Evolutionary conservation across 2,329 filamentous ascomycete genomes (phyloP).

Genomic region (Diaporthe amygdali): DNA sequence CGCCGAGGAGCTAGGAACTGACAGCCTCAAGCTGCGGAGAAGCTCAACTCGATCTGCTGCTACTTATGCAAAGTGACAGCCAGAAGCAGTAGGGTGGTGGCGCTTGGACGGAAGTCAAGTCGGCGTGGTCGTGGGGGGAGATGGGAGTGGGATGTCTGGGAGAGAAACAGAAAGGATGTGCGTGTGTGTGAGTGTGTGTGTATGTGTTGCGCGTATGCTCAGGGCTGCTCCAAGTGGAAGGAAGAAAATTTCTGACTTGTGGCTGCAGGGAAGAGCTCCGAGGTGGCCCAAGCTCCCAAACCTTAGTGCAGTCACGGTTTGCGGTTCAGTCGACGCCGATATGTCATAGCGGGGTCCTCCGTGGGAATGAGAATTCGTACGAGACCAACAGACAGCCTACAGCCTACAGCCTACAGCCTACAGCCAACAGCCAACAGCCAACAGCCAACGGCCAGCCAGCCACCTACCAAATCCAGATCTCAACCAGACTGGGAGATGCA

Average conservation of each 20-base stretch:
- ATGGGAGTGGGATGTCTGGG: neutral
- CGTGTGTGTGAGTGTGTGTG: neutral
- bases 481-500: neutral
- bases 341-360: constrained; percentile 12
- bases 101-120: neutral
- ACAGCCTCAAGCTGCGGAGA: constrained; percentile 2
- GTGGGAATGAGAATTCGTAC: too few relatives aligned
- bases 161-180: neutral
- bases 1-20: constrained; percentile 4
- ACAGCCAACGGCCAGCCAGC: neutral
- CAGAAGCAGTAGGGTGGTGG: neutral
- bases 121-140: neutral
- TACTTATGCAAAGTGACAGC: neutral
- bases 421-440: too few relatives aligned
- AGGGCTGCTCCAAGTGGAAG: neutral
- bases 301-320: too few relatives aligned
- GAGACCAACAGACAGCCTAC: too few relatives aligned
- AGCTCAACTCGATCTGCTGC: neutral
- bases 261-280: constrained; percentile 6
- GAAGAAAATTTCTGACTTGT: constrained; percentile 1
- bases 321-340: neutral
- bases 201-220: neutral
- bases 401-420: too few relatives aligned
- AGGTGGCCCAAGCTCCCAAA: constrained; percentile 10
- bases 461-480: constrained; percentile 10